These are phyloP conservation scores for Termitomyces sp. DNA, from an alignment of 768 basidiomycete genomes.

Conservation along the genomic window DNA sequence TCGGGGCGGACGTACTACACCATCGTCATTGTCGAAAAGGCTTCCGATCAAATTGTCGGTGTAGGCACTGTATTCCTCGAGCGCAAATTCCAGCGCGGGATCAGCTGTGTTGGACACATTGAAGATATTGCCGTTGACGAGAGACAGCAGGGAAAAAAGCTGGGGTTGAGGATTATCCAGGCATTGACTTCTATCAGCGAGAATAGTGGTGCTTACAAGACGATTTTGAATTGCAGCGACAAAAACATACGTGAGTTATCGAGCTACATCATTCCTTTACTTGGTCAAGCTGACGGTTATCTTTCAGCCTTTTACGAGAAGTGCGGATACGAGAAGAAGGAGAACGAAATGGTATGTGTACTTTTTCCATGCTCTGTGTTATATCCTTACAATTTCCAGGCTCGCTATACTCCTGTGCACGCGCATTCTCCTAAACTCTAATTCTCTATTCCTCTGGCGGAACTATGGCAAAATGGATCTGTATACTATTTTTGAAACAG, in stretches of 20 bases:
- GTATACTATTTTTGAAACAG: neutral
- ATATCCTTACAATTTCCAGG: conserved; percentile 28
- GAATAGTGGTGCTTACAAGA: conserved; percentile 85
- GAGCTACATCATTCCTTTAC: neutral
- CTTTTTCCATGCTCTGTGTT: neutral
- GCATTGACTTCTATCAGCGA: conserved; percentile 84
- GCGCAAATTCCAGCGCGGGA: conserved; percentile 85
- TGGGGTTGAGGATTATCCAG: conserved; percentile 84
- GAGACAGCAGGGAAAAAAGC: conserved; percentile 84
- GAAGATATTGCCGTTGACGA: conserved; percentile 98
- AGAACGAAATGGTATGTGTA: conserved; percentile 81
- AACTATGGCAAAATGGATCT: neutral
- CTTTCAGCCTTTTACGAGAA: conserved; percentile 90
- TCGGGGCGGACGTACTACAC: conserved; percentile 69
- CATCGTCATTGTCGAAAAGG: conserved; percentile 76
- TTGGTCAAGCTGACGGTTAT: neutral
- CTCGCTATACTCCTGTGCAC: conserved; percentile 52
- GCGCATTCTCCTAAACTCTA: conserved; percentile 34
- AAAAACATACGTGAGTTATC: conserved; percentile 79
- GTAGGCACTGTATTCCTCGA: conserved; percentile 86
- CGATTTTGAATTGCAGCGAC: conserved; percentile 92
- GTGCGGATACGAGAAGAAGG: conserved; percentile 91
- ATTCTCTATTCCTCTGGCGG: conserved; percentile 8
- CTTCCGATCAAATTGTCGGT: conserved; percentile 75
- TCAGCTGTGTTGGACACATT: conserved; percentile 91